Conservation (phyloP, 2,329 filamentous ascomycete genomes). For the Aspergillus novoparasiticus region DNA sequence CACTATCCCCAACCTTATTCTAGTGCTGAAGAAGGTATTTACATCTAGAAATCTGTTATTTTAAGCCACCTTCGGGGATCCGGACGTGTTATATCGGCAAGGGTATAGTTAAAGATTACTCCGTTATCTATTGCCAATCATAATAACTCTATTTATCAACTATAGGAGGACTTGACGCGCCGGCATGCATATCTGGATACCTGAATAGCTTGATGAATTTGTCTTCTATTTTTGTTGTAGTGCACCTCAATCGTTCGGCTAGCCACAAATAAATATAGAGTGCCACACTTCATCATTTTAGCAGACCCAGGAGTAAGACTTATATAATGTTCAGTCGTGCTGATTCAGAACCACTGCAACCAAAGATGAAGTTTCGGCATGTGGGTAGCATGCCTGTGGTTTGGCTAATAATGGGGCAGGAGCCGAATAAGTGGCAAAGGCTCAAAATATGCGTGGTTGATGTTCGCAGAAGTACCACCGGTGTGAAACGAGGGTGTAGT, state of each 20-base stretch:
- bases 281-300: neutral
- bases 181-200: neutral
- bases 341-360: neutral
- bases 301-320: neutral
- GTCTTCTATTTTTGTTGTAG: neutral
- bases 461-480: neutral
- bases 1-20: too few relatives aligned
- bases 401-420: neutral
- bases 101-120: too few relatives aligned
- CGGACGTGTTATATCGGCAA: too few relatives aligned
- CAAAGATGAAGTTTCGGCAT: neutral
- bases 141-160: too few relatives aligned
- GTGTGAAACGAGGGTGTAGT: neutral
- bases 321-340: neutral
- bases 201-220: neutral
- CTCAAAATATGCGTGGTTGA: neutral
- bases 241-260: too few relatives aligned
- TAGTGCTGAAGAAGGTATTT: too few relatives aligned
- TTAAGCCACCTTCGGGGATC: too few relatives aligned
- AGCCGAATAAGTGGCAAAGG: neutral
- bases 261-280: neutral
- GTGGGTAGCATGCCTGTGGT: neutral
- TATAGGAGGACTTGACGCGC: too few relatives aligned
- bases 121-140: too few relatives aligned
- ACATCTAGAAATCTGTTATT: too few relatives aligned